Evolutionary conservation across 2,329 filamentous ascomycete genomes (phyloP).

Genomic region (Botryotinia globosa): DNA sequence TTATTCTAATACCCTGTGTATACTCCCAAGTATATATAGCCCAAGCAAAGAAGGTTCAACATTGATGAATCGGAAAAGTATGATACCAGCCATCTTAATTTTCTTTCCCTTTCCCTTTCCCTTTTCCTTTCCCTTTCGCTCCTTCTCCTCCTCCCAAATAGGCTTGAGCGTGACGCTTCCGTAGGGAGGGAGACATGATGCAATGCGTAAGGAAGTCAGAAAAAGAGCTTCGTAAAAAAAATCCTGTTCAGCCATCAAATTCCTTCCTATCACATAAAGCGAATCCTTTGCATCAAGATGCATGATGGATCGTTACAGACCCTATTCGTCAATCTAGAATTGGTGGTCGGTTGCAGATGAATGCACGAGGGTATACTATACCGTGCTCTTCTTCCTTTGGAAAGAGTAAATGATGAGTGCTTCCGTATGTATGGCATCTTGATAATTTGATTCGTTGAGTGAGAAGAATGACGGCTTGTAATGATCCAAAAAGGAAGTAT

Average conservation of each 20-base stretch:
- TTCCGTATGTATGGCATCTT: background rate
- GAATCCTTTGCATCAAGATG: background rate
- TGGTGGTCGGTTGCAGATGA: background rate
- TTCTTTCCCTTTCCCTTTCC: background rate
- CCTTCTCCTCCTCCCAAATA: background rate
- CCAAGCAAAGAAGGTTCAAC: background rate
- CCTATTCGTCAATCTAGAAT: slow-evolving; percentile 1
- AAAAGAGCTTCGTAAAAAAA: background rate
- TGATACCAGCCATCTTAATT: slow-evolving; percentile 10
- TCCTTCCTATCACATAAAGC: background rate
- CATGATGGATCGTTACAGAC: background rate
- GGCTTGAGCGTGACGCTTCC: slow-evolving; percentile 2
- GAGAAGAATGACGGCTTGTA: background rate
- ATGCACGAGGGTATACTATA: background rate
- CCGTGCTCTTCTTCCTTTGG: background rate
- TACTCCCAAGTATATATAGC: background rate
- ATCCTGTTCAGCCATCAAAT: background rate
- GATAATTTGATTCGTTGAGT: background rate
- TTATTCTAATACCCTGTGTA: background rate
- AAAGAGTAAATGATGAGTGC: background rate
- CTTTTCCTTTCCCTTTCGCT: background rate
- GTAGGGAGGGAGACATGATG: background rate
- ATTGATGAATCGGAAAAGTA: background rate
- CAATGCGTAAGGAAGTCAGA: background rate
- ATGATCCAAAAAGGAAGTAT: background rate